Conservation (phyloP, 768 basidiomycete genomes). For the Amanita exitialis region DNA sequence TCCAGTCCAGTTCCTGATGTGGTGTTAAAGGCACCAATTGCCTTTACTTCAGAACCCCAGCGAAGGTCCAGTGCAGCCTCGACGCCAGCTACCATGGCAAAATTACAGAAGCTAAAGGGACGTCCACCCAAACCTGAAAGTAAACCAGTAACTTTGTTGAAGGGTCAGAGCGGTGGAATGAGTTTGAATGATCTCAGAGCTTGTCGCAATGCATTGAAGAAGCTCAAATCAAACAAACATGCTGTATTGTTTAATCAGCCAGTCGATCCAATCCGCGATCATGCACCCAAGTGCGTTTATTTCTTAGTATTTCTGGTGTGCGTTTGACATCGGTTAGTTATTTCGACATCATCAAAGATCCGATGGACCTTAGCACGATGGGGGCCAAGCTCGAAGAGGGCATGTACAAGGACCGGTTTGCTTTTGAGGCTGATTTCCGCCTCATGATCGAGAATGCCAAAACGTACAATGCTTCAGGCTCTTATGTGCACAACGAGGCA, state of each 20-base stretch:
- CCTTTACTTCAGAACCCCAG: constrained; percentile 22
- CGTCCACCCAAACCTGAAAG: constrained; percentile 16
- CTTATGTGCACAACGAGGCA: constrained; percentile 68
- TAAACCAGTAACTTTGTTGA: constrained; percentile 45
- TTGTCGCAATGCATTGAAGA: constrained; percentile 70
- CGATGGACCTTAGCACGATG: constrained; percentile 93
- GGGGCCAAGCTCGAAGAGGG: constrained; percentile 79
- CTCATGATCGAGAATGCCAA: constrained; percentile 86
- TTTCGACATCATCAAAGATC: constrained; percentile 80
- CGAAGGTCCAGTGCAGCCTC: constrained; percentile 27
- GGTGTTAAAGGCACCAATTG: constrained; percentile 16
- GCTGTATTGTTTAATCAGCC: constrained; percentile 72
- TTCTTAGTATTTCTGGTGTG: background rate
- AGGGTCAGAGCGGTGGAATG: constrained; percentile 74
- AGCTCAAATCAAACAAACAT: constrained; percentile 65
- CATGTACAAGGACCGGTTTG: constrained; percentile 75
- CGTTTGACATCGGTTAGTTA: constrained; percentile 44
- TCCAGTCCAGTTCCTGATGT: constrained; percentile 21
- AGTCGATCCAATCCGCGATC: constrained; percentile 93
- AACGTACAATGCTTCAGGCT: constrained; percentile 67
- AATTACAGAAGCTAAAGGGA: constrained; percentile 18
- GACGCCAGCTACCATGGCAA: constrained; percentile 15
- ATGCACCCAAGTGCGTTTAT: constrained; percentile 68
- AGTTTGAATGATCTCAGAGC: constrained; percentile 63
- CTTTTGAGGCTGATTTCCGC: constrained; percentile 78